phyloP scores from a whole-genome alignment of 352 stramenopile genomes.

The Pythium oligandrum region DNA sequence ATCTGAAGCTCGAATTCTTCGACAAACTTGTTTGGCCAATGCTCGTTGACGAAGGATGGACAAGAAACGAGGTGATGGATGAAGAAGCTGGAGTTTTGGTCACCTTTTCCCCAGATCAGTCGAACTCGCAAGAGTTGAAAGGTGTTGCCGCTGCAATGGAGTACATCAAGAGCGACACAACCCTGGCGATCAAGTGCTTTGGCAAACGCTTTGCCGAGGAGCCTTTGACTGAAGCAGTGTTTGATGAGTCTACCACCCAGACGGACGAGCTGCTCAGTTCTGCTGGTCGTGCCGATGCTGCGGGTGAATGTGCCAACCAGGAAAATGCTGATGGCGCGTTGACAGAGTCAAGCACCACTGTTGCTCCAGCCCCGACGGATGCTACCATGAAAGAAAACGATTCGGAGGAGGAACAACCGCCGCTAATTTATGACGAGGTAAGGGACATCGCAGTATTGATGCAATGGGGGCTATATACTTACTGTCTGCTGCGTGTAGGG shows the following conservation, averaged over 20 bases:
- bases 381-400: background rate
- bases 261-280: too few relatives aligned
- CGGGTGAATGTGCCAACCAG: conserved; percentile 3
- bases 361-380: background rate
- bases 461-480: background rate
- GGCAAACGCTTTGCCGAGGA: conserved; percentile 52
- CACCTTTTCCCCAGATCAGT: background rate
- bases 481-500: conserved; percentile 21
- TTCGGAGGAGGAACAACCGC: conserved; percentile 6
- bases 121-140: conserved; percentile 3
- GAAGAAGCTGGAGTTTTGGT: conserved; percentile 23
- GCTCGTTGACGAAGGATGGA: conserved; percentile 69
- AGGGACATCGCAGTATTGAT: conserved; percentile 6
- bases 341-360: background rate
- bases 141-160: conserved; percentile 50
- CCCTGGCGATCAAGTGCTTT: conserved; percentile 63
- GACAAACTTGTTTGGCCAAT: conserved; percentile 78
- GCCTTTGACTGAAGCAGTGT: conserved; percentile 32
- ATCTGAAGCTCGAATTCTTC: conserved; percentile 62
- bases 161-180: conserved; percentile 46
- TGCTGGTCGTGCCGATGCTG: conserved; percentile 13
- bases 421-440: conserved; percentile 84
- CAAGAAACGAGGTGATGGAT: conserved; percentile 31
- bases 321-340: too few relatives aligned
- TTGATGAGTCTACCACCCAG: too few relatives aligned